phyloP scores from a whole-genome alignment of 345 rosid species.

The Luvunga scandens region DNA sequence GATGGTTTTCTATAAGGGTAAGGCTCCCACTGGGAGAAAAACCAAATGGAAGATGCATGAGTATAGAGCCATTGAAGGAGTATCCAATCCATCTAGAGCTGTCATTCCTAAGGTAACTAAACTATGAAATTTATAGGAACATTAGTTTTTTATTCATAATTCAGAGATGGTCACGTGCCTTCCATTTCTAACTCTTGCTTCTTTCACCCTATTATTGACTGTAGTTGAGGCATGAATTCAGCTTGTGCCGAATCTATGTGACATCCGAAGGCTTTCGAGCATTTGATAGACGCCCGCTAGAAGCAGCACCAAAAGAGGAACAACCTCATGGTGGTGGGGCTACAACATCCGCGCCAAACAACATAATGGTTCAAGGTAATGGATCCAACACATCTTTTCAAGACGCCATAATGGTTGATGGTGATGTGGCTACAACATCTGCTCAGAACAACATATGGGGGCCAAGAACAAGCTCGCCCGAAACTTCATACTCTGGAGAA shows the following conservation, averaged over 20 bases:
- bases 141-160: neutral
- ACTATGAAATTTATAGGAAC: neutral
- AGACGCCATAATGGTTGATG: neutral
- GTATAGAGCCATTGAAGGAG: constrained; percentile 71
- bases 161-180: neutral
- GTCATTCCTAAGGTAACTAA: constrained; percentile 42
- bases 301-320: constrained; percentile 25
- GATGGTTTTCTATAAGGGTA: constrained; percentile 92
- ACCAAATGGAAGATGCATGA: constrained; percentile 97
- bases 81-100: constrained; percentile 20
- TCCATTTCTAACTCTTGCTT: constrained; percentile 17
- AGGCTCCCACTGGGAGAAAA: constrained; percentile 77
- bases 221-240: constrained; percentile 80
- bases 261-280: constrained; percentile 72
- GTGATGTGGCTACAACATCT: neutral
- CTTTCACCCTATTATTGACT: constrained; percentile 18
- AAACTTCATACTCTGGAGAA: constrained; percentile 44
- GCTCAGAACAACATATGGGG: constrained; percentile 12
- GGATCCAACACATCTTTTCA: neutral
- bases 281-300: constrained; percentile 87
- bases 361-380: neutral
- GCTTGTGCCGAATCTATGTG: constrained; percentile 80
- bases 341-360: constrained; percentile 22
- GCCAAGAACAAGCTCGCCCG: constrained; percentile 42
- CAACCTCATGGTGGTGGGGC: constrained; percentile 27